Conservation (phyloP, 2,329 filamentous ascomycete genomes). For the Colletotrichum euphorbiae region DNA sequence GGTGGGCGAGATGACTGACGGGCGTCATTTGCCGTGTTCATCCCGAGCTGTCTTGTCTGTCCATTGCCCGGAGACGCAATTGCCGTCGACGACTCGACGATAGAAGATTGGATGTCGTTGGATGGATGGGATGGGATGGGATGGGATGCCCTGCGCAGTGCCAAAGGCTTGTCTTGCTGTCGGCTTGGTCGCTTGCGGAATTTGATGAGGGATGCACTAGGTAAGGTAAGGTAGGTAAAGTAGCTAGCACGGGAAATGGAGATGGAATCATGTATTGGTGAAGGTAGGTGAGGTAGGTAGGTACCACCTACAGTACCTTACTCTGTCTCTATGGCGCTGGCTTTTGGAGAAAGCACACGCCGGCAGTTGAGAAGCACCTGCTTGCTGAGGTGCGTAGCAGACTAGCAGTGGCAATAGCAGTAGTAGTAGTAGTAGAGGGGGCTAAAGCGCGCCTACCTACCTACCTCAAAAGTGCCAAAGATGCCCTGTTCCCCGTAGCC, state of each 20-base stretch:
- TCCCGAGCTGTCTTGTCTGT: neutral
- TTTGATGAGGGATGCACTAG: neutral
- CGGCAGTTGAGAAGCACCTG: constrained; percentile 14
- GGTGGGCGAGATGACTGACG: neutral
- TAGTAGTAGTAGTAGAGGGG: no score
- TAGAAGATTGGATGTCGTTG: neutral
- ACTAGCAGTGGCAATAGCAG: no score
- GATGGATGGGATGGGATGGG: neutral
- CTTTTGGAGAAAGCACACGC: constrained; percentile 9
- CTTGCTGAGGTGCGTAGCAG: no score
- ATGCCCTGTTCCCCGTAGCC: neutral
- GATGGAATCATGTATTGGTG: neutral
- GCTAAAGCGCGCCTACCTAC: no score
- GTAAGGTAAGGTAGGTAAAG: no score
- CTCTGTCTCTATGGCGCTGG: neutral
- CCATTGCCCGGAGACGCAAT: neutral
- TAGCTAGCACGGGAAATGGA: constrained; percentile 5
- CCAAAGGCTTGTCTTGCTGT: constrained; percentile 19
- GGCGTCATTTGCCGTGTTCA: neutral
- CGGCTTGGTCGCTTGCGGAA: constrained; percentile 16
- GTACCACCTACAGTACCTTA: neutral
- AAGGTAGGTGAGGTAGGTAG: neutral
- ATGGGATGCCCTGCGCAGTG: constrained; percentile 2
- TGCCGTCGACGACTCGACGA: neutral
- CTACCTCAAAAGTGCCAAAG: no score